Base-by-base conservation (phyloP, 192 early-diverging fungal species). In the Coemansia sp. region DNA sequence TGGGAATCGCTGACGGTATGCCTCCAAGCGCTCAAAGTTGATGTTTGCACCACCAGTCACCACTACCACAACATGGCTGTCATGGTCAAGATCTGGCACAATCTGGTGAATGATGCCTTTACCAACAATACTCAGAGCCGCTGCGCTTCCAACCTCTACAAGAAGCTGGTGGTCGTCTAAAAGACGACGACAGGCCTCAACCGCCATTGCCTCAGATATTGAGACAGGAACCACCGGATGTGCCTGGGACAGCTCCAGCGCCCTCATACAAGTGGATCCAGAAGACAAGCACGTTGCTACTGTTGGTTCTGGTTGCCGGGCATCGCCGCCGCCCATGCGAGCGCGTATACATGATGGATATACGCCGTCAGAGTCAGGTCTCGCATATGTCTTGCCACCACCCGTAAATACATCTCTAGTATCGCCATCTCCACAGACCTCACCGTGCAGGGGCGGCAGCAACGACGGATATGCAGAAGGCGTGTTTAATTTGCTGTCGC, bases 1-100 rank as follows among this genome's bases (percentile, higher is more conserved):
- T 5, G 85, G 74, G 61, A 87, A 90, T 60, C 82, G 77, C 60
- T 86, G 79, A 39, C 86, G 85, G 67, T 79, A 90, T 9, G 83
- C 63, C 19, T 87, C 83, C 43, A 92, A 61, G 50, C 83, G 71
- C 7, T 85, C 86, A 45, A 92, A 76, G 61, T 67, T 85, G 25
- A 89, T 86, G 67, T 90, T 87, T 44, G 86, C 86, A 0, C 90
- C 89, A 25, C 90, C 90, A 61, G 87, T 87, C 40, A 90, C 86
- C 41, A 92, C 72, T 12, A 92, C 80, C 6, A 92, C 89, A 8
- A 92, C 81, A 61, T 90, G 81, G 13, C 86, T 85, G 16, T 82
- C 67, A 25, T 73, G 65, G 1, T 67, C 74, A 11, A 92, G 74
- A 17, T 82, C 70, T 0, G 89, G 88, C 39, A 90, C 54, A 37